Base-by-base conservation (phyloP, 805 yeast genomes). In the Cyberlindnera japonica region DNA sequence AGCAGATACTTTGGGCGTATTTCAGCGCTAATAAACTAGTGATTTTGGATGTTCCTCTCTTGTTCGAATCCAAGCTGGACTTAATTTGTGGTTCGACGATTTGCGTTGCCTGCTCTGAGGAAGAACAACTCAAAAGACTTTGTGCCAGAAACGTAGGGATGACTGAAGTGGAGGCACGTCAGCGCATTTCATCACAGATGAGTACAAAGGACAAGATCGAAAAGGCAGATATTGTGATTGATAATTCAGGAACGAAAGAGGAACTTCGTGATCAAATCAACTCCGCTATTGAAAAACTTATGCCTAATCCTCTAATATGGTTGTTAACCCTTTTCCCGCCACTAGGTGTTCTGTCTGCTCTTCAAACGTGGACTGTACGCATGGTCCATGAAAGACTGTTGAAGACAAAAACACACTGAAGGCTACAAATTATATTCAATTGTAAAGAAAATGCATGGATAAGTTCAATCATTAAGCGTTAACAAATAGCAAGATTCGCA, bases 11-110 rank as follows among this genome's bases (percentile, higher is more conserved):
- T 2, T 43, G 49, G 37, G 75, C 76, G 14, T 93, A 89, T 71
- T 22, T 87, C 12, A 47, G 58, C 9, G 77, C 87, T 12, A 57
- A 76, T 32, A 59, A 68, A 12, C 10, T 43, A 3, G 89, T 88
- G 4, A 64, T 93, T 0, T 62, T 93, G 35, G 99, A 93, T 55
- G 91, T 95, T 3, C 99, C 99, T 1, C 65, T 93, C 27, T 65
- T 93, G 15, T 93, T 86, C 61, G 99, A 93, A 59, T 73, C 88
- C 25, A 76, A 79, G 2, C 67, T 91, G 50, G 79, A 87, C 55
- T 52, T 58, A 33, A 63, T 82, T 18, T 91, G 98, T 58, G 95
- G 93, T 0, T 57, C 67, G 9, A 74, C 81, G 0, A 59, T 91
- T 3, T 80, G 85, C 13, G 87, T 90, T 0, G 61, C 81, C 1